Conservation (phyloP, 306 rosid genomes). For the Vicia villosa region DNA sequence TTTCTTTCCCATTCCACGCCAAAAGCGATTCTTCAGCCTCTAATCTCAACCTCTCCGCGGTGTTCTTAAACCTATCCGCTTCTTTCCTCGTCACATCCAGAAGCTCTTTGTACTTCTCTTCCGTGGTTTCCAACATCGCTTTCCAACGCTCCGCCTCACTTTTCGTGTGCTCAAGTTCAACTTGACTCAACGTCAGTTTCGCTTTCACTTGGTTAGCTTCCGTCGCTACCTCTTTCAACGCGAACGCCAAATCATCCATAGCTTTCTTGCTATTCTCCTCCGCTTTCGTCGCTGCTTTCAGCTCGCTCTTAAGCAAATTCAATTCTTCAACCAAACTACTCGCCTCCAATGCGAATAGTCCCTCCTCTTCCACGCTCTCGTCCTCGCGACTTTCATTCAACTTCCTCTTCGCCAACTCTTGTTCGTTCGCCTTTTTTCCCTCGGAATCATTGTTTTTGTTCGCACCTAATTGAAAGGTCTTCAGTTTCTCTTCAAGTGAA, state of each 20-base stretch:
- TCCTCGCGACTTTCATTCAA: not conserved
- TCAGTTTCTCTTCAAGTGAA: slow-evolving; percentile 47
- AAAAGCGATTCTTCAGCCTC: slow-evolving; percentile 81
- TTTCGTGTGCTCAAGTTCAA: slow-evolving; percentile 62
- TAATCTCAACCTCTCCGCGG: slow-evolving; percentile 64
- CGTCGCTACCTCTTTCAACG: slow-evolving; percentile 81
- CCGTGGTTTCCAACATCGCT: slow-evolving; percentile 37
- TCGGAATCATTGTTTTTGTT: not conserved
- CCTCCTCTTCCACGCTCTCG: slow-evolving; percentile 35
- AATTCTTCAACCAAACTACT: slow-evolving; percentile 45
- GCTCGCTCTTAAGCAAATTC: slow-evolving; percentile 47
- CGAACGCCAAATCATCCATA: slow-evolving; percentile 85
- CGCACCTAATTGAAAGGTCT: slow-evolving; percentile 17
- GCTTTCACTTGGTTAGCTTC: slow-evolving; percentile 69
- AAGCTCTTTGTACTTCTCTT: slow-evolving; percentile 50
- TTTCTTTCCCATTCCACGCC: slow-evolving; percentile 81
- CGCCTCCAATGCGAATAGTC: not conserved
- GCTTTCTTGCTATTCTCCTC: slow-evolving; percentile 84
- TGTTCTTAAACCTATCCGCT: slow-evolving; percentile 60
- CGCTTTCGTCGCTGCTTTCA: slow-evolving; percentile 58
- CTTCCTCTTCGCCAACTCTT: slow-evolving; percentile 5
- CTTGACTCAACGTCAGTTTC: slow-evolving; percentile 43
- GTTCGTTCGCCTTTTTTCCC: slow-evolving; percentile 26
- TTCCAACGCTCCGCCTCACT: slow-evolving; percentile 60
- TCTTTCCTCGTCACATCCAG: slow-evolving; percentile 61